phyloP scores from a whole-genome alignment of 1,139 yeast genomes.

The Protomyces gravidus region DNA sequence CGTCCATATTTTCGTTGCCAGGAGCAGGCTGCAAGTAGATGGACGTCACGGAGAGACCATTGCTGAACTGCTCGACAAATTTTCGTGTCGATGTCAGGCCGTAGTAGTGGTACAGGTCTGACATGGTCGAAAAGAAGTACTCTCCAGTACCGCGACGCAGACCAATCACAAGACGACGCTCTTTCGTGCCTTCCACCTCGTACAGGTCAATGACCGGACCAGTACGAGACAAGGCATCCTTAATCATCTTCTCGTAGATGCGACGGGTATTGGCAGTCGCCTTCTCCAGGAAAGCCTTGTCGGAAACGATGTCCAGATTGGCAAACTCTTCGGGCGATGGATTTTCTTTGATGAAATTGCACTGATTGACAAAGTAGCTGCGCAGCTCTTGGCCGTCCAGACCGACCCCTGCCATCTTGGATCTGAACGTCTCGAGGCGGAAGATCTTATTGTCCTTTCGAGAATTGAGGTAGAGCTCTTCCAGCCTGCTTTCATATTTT shows the following conservation, averaged over 20 bases:
- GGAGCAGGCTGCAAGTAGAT: conserved; percentile 66
- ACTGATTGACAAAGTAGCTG: conserved; percentile 83
- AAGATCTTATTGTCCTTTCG: conserved; percentile 49
- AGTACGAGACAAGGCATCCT: conserved; percentile 65
- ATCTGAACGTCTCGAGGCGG: conserved; percentile 80
- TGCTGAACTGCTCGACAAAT: conserved; percentile 89
- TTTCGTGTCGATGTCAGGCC: conserved; percentile 80
- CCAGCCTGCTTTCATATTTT: conserved; percentile 64
- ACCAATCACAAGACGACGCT: conserved; percentile 83
- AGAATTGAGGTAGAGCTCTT: conserved; percentile 69
- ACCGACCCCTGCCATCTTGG: conserved; percentile 53
- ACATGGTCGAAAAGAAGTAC: conserved; percentile 80
- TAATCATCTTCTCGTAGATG: conserved; percentile 68
- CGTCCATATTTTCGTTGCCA: conserved; percentile 40
- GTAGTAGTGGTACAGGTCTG: conserved; percentile 85
- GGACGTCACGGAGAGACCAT: conserved; percentile 81
- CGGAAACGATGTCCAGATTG: conserved; percentile 47
- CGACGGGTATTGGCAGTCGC: conserved; percentile 75
- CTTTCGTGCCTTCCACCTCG: conserved; percentile 70
- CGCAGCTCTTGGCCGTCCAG: conserved; percentile 54
- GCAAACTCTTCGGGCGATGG: conserved; percentile 43
- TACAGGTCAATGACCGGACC: conserved; percentile 93
- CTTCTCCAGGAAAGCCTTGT: conserved; percentile 69
- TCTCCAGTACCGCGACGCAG: conserved; percentile 80
- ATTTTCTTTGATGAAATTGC: conserved; percentile 51